Conservation (phyloP, 1,284 basidiomycete genomes). For the Ustilago shanxiensis region DNA sequence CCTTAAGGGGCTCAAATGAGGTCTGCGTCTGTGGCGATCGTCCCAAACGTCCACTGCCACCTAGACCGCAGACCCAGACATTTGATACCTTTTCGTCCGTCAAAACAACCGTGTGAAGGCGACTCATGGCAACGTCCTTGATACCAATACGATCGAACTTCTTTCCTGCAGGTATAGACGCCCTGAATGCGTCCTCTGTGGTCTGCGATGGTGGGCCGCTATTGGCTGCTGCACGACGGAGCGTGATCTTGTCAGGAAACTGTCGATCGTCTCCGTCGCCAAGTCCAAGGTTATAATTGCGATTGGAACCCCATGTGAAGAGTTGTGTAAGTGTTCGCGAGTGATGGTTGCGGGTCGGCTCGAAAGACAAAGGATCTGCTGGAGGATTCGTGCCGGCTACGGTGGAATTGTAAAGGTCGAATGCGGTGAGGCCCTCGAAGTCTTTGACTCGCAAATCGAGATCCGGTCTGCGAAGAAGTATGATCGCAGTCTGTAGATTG, state of each 20-base stretch:
- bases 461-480: conserved; percentile 82
- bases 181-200: conserved; percentile 18
- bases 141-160: conserved; percentile 62
- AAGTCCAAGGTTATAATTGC: conserved; percentile 77
- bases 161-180: conserved; percentile 46
- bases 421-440: conserved; percentile 88
- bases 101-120: conserved; percentile 64
- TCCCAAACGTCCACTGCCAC: conserved; percentile 74
- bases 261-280: conserved; percentile 83
- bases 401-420: conserved; percentile 86
- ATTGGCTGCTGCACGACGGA: conserved; percentile 66
- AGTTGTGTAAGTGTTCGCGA: conserved; percentile 73
- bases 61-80: conserved; percentile 67
- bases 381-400: conserved; percentile 63
- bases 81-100: conserved; percentile 64
- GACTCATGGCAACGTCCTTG: conserved; percentile 63
- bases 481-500: conserved; percentile 82
- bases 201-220: conserved; percentile 15
- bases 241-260: conserved; percentile 82
- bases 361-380: conserved; percentile 34
- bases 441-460: conserved; percentile 85
- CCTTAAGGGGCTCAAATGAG: conserved; percentile 76
- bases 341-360: conserved; percentile 26
- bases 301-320: conserved; percentile 92
- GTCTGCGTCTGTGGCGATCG: conserved; percentile 84